Base-by-base conservation (phyloP, 2,329 filamentous ascomycete genomes). In the Atkinsonella texensis region DNA sequence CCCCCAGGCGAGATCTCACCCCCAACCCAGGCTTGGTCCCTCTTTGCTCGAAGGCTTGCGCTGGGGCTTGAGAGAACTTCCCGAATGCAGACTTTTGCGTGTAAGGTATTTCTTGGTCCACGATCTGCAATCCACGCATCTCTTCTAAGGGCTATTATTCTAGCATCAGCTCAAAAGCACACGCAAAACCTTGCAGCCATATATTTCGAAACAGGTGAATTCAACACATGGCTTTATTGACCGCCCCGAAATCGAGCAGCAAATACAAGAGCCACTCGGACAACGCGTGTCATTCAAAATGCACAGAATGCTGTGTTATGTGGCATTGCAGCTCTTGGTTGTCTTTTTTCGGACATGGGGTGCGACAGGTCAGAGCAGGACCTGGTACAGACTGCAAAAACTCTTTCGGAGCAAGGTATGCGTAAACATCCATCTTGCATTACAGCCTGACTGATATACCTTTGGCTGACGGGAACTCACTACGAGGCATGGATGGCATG, bases 401-500 rank as follows among this genome's bases (percentile, higher is more conserved):
- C n/a, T 23, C 43, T 53, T n/a, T 35, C 47, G 20, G 48, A 44
- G 20, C 48, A 40, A 23, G 8, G 43, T 31, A 48, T 48, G 38
- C 41, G 43, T 31, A 43, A 42, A 32, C 42, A 40, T 5, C 43
- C 52, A 13, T 28, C 44, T 2, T 67, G 65, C n/a, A 63, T 76
- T 13, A 73, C 70, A 0, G 74, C 67, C 0, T 81, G 77, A 77
- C 60, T 78, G 0, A 65, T 74, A 0, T 80, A 80, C 53, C 63
- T 81, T 9, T 69, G 79, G 11, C 69, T 75, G 46, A 76, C 76
- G 0, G 73, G 71, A 2, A 70, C 74, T 2, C 76, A 76, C 1
- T 74, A 81, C 53, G 68, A 70, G 0, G 70, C 74, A 2, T 80
- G 76, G 77, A 75, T 80, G 64, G 75, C 77, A 0, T 79, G 74